A percentile compares a stretch with the other conserved stretches of the same genome.
Conservation (phyloP, 2,329 filamentous ascomycete species). For the Epichloe brachyelytri region DNA sequence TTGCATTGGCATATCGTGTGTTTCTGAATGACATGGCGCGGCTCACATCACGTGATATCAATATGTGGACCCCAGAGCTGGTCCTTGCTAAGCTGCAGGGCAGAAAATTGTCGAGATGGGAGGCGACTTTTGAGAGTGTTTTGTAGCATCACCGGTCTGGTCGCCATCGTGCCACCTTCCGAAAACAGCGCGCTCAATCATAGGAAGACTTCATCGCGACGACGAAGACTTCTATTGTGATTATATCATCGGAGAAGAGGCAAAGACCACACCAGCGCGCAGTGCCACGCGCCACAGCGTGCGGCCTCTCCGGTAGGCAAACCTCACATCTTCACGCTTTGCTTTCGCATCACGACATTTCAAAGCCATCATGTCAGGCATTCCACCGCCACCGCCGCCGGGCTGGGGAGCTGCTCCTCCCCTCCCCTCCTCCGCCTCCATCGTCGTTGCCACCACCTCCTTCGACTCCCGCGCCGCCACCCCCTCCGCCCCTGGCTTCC, state of each 20-base stretch:
- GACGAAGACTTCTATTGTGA: background rate
- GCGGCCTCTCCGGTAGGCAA: constrained; percentile 16
- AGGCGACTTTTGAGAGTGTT: constrained; percentile 13
- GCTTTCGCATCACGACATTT: constrained; percentile 12
- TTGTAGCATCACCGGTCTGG: constrained; percentile 16
- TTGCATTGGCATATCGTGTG: no score
- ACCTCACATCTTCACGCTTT: constrained; percentile 14
- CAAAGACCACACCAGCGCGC: constrained; percentile 16
- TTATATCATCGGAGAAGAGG: constrained; percentile 4
- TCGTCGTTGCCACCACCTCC: constrained; percentile 45
- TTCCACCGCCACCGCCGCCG: constrained; percentile 43
- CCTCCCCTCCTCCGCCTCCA: constrained; percentile 42
- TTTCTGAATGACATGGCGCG: background rate
- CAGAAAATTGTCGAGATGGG: constrained; percentile 24
- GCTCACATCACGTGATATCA: background rate
- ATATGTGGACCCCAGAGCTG: constrained; percentile 8
- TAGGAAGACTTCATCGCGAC: constrained; percentile 7
- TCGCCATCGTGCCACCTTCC: constrained; percentile 17
- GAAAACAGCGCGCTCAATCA: constrained; percentile 15
- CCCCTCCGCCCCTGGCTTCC: constrained; percentile 81
- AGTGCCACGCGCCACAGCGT: constrained; percentile 23
- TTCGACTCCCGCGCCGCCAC: constrained; percentile 37
- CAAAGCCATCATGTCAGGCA: constrained; percentile 34
- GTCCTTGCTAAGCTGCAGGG: constrained; percentile 10
- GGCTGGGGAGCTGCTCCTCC: constrained; percentile 41